Base-by-base conservation (phyloP, 306 rosid species). In the Citrullus mucosospermus region DNA sequence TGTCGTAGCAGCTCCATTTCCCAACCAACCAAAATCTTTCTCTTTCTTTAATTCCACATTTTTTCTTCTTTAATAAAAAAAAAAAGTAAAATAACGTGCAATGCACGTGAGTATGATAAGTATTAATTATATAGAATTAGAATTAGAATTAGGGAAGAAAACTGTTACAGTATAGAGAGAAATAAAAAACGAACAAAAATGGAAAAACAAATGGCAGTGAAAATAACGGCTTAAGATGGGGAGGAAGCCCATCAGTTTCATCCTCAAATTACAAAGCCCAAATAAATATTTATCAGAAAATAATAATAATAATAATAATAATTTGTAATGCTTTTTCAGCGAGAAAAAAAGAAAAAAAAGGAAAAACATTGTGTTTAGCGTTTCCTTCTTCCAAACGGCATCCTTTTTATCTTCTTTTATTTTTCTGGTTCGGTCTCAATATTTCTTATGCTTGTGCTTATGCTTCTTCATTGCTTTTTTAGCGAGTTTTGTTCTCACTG, bases 211-310 rank as follows among this genome's bases (percentile, higher is more conserved):
- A 63, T 34, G 44, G 36, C 44, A 41, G 46, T 34, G 70, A 65
- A 68, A 68, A 41, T 41, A 68, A 41, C 75, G 55, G 75, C 46
- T 41, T 68, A 66, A 8, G 50, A 66, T 15, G 20, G 46, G 46
- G 46, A 5, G 25, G 28, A 5, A 39, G 54, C 75, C 75, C 53
- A 38, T n/a, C 75, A 4, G 75, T n/a, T 68, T 68, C 75, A 85
- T 71, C 88, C 85, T 86, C 88, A 81, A 79, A 79, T 60, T 70
- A 18, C 32, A 67, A 39, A 36, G 73, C 51, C 73, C 74, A 67
- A 41, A 67, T 67, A 67, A 41, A 67, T 67, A 9, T 38, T 67
- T 79, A 71, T 83, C 83, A 16, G 7, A 51, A 14, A 50, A 50
- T 12, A 50, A 53, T 1, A 5, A 53, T 15, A 53, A 53, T 15